Conservation (phyloP, 2,329 filamentous ascomycete species). For the Fusarium mundagurra region DNA sequence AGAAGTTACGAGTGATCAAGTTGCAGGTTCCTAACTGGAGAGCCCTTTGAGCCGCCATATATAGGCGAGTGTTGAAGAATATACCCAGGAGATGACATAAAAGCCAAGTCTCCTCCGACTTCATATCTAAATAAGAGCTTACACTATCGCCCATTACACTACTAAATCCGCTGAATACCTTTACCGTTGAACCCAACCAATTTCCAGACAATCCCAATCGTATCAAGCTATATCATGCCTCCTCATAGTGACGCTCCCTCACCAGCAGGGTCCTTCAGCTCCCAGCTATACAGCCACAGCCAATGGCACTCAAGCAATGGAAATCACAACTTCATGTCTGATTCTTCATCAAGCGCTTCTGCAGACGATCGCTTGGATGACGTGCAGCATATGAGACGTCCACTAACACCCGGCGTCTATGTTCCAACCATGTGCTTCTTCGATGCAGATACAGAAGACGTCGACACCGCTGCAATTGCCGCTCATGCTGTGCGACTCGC, state of each 20-base stretch:
- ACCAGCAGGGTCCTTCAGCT: constrained; percentile 26
- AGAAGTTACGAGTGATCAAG: constrained; percentile 1
- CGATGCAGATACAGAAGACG: constrained; percentile 69
- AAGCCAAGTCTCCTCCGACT: neutral
- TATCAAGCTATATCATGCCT: constrained; percentile 22
- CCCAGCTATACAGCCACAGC: constrained; percentile 42
- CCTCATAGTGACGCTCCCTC: constrained; percentile 40
- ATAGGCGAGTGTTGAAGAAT: neutral
- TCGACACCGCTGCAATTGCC: constrained; percentile 70
- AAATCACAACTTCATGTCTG: constrained; percentile 42
- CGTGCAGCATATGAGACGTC: constrained; percentile 46
- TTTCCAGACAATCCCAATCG: neutral
- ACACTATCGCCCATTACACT: neutral
- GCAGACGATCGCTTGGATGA: constrained; percentile 52
- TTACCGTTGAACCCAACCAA: neutral
- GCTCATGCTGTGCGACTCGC: constrained; percentile 75
- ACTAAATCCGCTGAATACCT: neutral
- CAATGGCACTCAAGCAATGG: constrained; percentile 42
- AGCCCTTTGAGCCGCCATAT: neutral
- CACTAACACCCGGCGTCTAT: constrained; percentile 68
- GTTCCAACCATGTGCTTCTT: constrained; percentile 82
- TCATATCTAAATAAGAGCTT: neutral
- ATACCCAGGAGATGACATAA: constrained; percentile 1
- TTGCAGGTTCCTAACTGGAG: neutral
- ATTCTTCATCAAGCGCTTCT: constrained; percentile 51